These are phyloP conservation scores for Globisporangium alternatum DNA, from an alignment of 352 stramenopile species.

Conservation along the genomic window DNA sequence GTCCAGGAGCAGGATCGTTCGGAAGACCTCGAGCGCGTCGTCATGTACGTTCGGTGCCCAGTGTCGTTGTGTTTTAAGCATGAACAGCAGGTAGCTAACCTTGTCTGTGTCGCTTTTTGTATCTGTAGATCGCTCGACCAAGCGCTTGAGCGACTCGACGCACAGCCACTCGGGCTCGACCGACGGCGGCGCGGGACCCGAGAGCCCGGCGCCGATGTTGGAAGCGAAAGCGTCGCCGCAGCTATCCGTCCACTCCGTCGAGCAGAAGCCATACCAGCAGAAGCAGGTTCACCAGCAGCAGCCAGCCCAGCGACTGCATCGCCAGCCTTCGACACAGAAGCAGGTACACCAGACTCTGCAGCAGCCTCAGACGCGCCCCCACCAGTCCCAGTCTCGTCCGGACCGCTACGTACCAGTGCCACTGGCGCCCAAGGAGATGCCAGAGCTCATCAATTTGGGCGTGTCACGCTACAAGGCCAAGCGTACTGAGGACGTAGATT, in stretches of 20 bases:
- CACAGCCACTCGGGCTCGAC: constrained; percentile 7
- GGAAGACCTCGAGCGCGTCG: constrained; percentile 9
- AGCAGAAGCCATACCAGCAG: neutral
- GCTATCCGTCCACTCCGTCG: neutral
- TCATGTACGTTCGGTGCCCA: neutral
- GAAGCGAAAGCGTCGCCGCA: constrained; percentile 1
- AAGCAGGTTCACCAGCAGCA: neutral
- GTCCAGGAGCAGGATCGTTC: neutral
- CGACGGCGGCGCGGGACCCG: neutral
- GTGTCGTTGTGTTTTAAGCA: no score
- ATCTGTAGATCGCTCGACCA: constrained; percentile 9
- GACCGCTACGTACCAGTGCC: neutral
- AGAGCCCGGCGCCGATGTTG: constrained; percentile 13
- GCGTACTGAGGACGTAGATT: constrained; percentile 6
- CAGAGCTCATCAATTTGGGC: constrained; percentile 15
- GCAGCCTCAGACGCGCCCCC: neutral
- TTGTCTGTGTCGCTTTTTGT: neutral
- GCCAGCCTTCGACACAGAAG: neutral
- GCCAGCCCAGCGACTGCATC: no score
- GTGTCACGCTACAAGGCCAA: constrained; percentile 10
- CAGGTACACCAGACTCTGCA: neutral
- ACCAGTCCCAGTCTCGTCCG: neutral
- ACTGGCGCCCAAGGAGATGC: neutral
- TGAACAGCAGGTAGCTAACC: neutral
- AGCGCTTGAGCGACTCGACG: constrained; percentile 9